Conservation (phyloP, 331 rosid species). For the Stylosanthes scabra region DNA sequence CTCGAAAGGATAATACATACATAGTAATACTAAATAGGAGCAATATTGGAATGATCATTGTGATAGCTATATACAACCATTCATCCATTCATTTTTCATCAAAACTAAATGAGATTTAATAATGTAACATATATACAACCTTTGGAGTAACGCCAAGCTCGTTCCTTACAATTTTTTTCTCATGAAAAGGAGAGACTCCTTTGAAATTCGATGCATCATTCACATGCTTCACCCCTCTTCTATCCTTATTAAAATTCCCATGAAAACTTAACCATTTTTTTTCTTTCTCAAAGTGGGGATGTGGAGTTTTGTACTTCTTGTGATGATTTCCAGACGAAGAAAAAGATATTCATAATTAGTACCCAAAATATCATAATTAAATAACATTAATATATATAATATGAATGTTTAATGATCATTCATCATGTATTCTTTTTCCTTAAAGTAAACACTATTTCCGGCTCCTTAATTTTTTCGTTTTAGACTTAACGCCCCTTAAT, state of each 20-base stretch:
- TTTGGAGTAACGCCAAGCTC: slow-evolving; percentile 59
- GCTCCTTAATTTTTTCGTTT: no score
- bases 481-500: no score
- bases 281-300: slow-evolving; percentile 44
- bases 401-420: no score
- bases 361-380: no score
- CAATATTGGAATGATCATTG: slow-evolving; percentile 38
- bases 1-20: background rate
- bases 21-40: background rate
- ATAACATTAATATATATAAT: no score
- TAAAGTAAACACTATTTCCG: no score
- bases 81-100: slow-evolving; percentile 29
- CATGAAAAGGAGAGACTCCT: slow-evolving; percentile 70
- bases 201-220: slow-evolving; percentile 54
- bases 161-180: slow-evolving; percentile 51
- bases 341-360: no score
- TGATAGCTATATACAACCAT: slow-evolving; percentile 18
- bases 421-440: no score
- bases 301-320: slow-evolving; percentile 38
- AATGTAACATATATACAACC: slow-evolving; percentile 25
- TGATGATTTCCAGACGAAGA: no score
- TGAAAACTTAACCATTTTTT: slow-evolving; percentile 40
- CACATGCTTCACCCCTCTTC: slow-evolving; percentile 62
- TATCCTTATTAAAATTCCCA: slow-evolving; percentile 46
- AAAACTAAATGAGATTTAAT: slow-evolving; percentile 28